Evolutionary conservation across 169 alveolate genomes (phyloP), one percentile per base, ranked within the genome.

Genomic region (Plasmodium knowlesi): DNA sequence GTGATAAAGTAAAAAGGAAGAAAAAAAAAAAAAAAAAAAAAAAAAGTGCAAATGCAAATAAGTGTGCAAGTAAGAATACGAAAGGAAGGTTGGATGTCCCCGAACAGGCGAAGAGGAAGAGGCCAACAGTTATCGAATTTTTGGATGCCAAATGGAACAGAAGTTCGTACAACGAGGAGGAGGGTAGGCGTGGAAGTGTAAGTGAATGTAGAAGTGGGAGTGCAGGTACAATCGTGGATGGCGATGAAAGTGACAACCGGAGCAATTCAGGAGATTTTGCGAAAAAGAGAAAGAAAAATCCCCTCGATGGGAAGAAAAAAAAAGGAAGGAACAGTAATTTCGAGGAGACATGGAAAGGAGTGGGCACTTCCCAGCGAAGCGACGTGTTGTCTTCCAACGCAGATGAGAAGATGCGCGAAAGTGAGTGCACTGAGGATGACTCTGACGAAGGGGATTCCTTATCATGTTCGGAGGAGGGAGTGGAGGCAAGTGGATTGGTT

Each of bases 111-210:
- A 86, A 54, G 25, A 86, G 70, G 67, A 86, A 30, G 43, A 86
- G 93, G 34, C 93, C 93, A 46, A 86, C 93, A 6, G 93, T 86
- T n/a, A 86, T 86, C 1, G 93, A 86, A 14, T 86, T 86, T 76
- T 34, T 86, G 70, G 76, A 86, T 86, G 83, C 79, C 79, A 86
- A 86, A 5, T 86, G 93, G 93, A 86, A 86, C 71, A 28, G 86
- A 53, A 16, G n/a, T 70, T 86, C 93, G 2, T 43, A 70, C 78
- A 71, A 70, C n/a, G 81, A 84, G 39, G 83, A 84, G 39, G 83
- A n/a, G n/a, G 76, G n/a, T 9, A 5, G 6, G 3, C 25, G 46
- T 46, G 76, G 67, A 80, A 79, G 53, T 39, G 84, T 28, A 28
- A 79, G 54, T 28, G 28, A 6, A 37, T 8, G 37, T 10, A 9